Evolutionary conservation across 2,329 filamentous ascomycete species (phyloP).

Genomic region (Ceratocystis papillata): DNA sequence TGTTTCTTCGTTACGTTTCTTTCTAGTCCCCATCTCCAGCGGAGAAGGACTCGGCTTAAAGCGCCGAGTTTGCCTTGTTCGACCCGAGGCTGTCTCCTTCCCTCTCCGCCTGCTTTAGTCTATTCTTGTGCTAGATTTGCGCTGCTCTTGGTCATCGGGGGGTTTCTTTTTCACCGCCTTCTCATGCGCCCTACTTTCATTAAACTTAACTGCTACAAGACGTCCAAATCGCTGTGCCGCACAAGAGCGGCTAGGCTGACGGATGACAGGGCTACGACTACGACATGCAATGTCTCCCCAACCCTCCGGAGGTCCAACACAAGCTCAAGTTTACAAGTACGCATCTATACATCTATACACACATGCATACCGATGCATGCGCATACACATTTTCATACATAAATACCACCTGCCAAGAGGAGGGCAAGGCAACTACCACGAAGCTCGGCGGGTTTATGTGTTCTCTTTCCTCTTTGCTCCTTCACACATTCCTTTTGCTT

Average conservation of each 20-base stretch:
- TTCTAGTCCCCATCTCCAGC: background rate
- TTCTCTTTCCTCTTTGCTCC: background rate
- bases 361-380: background rate
- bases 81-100: background rate
- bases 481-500: background rate
- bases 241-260: background rate
- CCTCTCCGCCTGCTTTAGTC: background rate
- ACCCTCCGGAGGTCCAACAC: background rate
- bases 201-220: background rate
- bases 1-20: no score
- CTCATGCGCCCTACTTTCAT: no score
- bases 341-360: background rate
- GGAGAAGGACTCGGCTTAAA: background rate
- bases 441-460: background rate
- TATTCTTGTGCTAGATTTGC: background rate
- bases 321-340: background rate
- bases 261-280: background rate
- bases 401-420: background rate
- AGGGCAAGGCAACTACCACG: background rate
- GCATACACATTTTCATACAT: background rate
- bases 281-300: background rate
- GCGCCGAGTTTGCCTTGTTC: background rate
- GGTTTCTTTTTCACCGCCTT: no score
- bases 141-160: background rate
- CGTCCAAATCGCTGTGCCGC: background rate